Evolutionary conservation across 139 green algal species (phyloP).

Genomic region (Coelastrella sp.): DNA sequence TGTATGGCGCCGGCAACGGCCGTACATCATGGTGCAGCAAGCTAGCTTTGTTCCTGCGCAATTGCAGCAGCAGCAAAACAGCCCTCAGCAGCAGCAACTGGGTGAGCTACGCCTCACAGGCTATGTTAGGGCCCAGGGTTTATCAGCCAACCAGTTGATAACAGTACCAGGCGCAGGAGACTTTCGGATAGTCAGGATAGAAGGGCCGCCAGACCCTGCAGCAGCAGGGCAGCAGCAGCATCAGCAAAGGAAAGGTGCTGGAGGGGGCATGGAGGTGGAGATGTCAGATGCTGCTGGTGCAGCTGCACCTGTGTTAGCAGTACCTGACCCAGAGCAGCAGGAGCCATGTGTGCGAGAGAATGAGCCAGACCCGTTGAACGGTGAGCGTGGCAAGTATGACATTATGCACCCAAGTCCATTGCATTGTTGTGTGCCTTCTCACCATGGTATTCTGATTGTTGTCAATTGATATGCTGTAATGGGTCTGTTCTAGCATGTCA

Average conservation of each 20-base stretch:
- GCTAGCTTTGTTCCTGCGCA: conserved; percentile 54
- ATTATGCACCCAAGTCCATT: not conserved
- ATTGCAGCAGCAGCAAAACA: conserved; percentile 29
- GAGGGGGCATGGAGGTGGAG: conserved; percentile 53
- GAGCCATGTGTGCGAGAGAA: conserved; percentile 83
- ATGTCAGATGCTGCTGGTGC: conserved; percentile 24
- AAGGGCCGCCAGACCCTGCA: conserved; percentile 57
- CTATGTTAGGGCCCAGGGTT: conserved; percentile 75
- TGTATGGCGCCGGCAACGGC: conserved; percentile 83
- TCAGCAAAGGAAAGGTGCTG: conserved; percentile 20
- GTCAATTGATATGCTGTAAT: too few relatives aligned
- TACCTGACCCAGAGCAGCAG: conserved; percentile 58
- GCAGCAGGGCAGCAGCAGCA: conserved; percentile 29
- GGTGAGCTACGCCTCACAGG: conserved; percentile 70
- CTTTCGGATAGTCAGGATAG: conserved; percentile 81
- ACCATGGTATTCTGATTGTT: not conserved
- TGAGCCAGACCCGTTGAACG: conserved; percentile 52
- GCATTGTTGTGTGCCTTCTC: not conserved
- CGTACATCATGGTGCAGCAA: conserved; percentile 75
- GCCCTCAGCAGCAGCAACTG: conserved; percentile 1
- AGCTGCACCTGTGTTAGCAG: conserved; percentile 55
- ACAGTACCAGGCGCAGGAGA: conserved; percentile 85
- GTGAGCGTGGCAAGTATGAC: not conserved
- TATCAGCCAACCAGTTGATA: conserved; percentile 85
- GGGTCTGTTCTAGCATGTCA: too few relatives aligned